A percentile compares a stretch with the other conserved stretches of the same genome.
Evolutionary conservation across 768 basidiomycete genomes (phyloP).

Genomic region (Collybia nuda): DNA sequence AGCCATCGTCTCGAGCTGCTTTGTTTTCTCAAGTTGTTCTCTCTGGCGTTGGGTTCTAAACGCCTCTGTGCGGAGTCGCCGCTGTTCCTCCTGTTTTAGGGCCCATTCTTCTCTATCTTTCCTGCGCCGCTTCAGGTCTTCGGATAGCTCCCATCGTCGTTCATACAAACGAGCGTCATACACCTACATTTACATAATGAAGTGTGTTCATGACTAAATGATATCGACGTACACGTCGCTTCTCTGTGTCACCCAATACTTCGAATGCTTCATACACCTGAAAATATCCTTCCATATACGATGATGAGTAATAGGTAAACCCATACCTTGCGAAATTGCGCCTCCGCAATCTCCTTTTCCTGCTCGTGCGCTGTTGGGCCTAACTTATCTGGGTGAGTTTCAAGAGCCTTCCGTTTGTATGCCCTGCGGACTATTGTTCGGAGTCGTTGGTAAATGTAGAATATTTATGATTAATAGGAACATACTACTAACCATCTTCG

Average conservation of each 20-base stretch:
- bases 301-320: background rate
- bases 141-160: constrained; percentile 26
- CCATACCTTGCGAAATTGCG: constrained; percentile 60
- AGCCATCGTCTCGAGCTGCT: constrained; percentile 36
- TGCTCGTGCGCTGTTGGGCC: constrained; percentile 49
- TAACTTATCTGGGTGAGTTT: constrained; percentile 76
- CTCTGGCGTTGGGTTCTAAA: constrained; percentile 29
- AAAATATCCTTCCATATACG: constrained; percentile 7
- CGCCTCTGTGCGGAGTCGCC: constrained; percentile 48
- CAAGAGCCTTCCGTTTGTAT: constrained; percentile 64
- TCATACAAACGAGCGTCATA: constrained; percentile 45
- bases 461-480: background rate
- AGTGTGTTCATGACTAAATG: too few relatives aligned
- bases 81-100: constrained; percentile 44
- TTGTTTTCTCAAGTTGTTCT: constrained; percentile 34
- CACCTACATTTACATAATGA: constrained; percentile 26
- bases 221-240: constrained; percentile 46
- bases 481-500: constrained; percentile 48
- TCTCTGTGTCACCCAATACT: constrained; percentile 51
- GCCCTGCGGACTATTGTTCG: constrained; percentile 55
- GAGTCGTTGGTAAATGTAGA: background rate
- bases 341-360: constrained; percentile 53
- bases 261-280: constrained; percentile 68
- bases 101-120: constrained; percentile 58
- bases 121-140: constrained; percentile 40